phyloP scores from a whole-genome alignment of 768 basidiomycete species.

The Boletus subparvulus region DNA sequence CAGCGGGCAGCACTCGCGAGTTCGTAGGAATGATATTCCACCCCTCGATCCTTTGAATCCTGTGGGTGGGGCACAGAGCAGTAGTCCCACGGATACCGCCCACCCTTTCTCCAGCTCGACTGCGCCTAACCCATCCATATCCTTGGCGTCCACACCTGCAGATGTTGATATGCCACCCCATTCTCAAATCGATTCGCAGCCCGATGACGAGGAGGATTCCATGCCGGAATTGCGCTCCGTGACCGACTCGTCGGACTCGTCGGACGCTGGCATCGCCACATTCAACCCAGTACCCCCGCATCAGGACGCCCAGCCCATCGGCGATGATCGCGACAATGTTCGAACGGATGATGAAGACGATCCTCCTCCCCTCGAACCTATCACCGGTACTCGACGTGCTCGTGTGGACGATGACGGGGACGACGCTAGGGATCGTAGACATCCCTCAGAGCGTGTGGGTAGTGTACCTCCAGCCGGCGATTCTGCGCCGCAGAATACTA shows the following conservation, averaged over 20 bases:
- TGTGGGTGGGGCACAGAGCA: not conserved
- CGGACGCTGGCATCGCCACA: constrained; percentile 30
- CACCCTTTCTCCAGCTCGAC: constrained; percentile 1
- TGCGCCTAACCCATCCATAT: not conserved
- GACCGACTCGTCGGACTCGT: constrained; percentile 39
- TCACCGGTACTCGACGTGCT: constrained; percentile 44
- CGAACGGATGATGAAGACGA: constrained; percentile 34
- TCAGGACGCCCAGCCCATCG: constrained; percentile 21
- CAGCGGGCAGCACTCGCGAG: constrained; percentile 2
- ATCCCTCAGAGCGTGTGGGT: constrained; percentile 59
- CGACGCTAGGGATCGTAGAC: constrained; percentile 58
- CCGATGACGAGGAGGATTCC: constrained; percentile 36
- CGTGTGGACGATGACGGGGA: constrained; percentile 65
- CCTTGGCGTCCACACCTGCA: not conserved
- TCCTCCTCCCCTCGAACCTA: constrained; percentile 34
- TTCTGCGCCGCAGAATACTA: constrained; percentile 23
- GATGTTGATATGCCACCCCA: constrained; percentile 9
- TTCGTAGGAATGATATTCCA: not conserved
- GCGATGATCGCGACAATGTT: constrained; percentile 30
- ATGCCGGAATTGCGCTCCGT: constrained; percentile 45
- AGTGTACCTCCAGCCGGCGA: constrained; percentile 24
- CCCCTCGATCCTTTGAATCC: constrained; percentile 4
- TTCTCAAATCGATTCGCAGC: constrained; percentile 4
- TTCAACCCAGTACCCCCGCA: constrained; percentile 30
- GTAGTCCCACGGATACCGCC: not conserved